Conservation (phyloP, 2,329 filamentous ascomycete genomes). For the Hypoxylon sp. region DNA sequence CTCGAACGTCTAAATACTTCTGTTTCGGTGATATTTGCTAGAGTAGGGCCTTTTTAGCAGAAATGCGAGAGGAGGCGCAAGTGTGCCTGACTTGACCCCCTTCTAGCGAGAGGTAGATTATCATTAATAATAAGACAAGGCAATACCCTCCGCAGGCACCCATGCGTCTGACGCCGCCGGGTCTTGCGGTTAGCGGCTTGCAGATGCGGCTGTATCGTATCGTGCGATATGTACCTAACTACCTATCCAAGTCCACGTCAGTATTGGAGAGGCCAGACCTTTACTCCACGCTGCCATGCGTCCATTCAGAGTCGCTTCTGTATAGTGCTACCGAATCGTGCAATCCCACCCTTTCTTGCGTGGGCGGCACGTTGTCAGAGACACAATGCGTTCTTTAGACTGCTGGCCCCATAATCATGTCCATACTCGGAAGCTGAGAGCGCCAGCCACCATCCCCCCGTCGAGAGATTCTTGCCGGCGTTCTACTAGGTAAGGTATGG, state of each 20-base stretch:
- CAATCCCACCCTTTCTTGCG: constrained; percentile 43
- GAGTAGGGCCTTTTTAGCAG: constrained; percentile 34
- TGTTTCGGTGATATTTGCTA: constrained; percentile 42
- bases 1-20: constrained; percentile 19
- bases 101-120: constrained; percentile 14
- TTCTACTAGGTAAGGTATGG: constrained; percentile 4
- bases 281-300: constrained; percentile 29
- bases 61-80: constrained; percentile 27
- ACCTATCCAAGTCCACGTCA: constrained; percentile 42
- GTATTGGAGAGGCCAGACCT: constrained; percentile 38
- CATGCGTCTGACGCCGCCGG: constrained; percentile 33
- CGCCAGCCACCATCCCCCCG: background rate
- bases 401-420: constrained; percentile 22
- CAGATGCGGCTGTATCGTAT: constrained; percentile 47
- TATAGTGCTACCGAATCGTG: constrained; percentile 41
- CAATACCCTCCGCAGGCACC: constrained; percentile 31
- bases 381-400: constrained; percentile 31
- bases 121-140: constrained; percentile 31
- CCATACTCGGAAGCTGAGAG: constrained; percentile 40
- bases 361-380: constrained; percentile 41
- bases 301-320: constrained; percentile 31
- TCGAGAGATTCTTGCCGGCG: background rate
- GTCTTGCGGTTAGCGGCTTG: constrained; percentile 44
- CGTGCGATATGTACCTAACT: constrained; percentile 36
- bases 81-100: constrained; percentile 22